phyloP scores from a whole-genome alignment of 2,329 filamentous ascomycete genomes.

The Paraconiothyrium sp. region DNA sequence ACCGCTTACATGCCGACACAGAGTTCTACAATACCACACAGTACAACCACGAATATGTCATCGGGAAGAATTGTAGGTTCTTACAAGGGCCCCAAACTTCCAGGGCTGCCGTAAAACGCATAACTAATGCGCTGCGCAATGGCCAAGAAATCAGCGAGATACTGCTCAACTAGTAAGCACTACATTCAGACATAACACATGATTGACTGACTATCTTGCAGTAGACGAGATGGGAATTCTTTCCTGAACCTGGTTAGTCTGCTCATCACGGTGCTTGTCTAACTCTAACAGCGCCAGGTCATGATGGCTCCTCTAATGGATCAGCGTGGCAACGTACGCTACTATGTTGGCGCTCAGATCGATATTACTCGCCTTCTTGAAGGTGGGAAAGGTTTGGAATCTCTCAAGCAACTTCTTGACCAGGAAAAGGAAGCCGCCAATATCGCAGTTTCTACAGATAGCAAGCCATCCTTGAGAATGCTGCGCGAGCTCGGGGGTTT shows the following conservation, averaged over 20 bases:
- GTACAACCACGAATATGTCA: constrained; percentile 74
- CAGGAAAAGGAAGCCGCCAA: constrained; percentile 26
- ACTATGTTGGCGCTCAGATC: constrained; percentile 76
- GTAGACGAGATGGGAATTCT: constrained; percentile 72
- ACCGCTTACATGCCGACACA: constrained; percentile 37
- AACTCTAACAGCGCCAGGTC: constrained; percentile 20
- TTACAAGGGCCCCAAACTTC: constrained; percentile 77
- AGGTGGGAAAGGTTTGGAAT: constrained; percentile 70
- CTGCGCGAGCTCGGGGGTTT: constrained; percentile 39
- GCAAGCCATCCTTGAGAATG: constrained; percentile 31
- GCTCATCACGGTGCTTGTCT: not conserved
- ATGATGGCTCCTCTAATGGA: constrained; percentile 75
- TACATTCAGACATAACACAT: not conserved
- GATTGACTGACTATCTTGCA: constrained; percentile 29
- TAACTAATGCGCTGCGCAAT: constrained; percentile 67
- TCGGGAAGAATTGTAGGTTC: constrained; percentile 80
- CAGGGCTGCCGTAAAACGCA: constrained; percentile 66
- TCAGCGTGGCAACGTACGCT: constrained; percentile 69
- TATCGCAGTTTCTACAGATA: constrained; percentile 9
- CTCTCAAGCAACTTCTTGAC: constrained; percentile 60
- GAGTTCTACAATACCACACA: constrained; percentile 77
- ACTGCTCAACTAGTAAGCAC: constrained; percentile 73
- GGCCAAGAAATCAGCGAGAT: constrained; percentile 75
- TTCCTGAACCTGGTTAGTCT: constrained; percentile 72
- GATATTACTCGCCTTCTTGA: constrained; percentile 74